Evolutionary conservation across 2,329 filamentous ascomycete genomes (phyloP).

Genomic region (Colletotrichum caudatum): DNA sequence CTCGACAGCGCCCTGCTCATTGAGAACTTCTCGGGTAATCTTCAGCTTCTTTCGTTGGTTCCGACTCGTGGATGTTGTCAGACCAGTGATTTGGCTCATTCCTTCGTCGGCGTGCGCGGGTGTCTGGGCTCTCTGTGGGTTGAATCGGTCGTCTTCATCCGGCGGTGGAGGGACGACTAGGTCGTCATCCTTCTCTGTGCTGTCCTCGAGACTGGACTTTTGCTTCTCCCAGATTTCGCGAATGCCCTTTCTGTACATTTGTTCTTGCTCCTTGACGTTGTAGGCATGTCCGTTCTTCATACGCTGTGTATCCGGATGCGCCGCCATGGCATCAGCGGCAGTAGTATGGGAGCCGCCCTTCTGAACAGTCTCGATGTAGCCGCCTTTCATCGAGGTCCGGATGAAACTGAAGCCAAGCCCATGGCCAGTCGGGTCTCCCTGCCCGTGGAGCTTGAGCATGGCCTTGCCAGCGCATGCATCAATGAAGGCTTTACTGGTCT

Average conservation of each 20-base stretch:
- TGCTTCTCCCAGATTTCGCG: constrained; percentile 93
- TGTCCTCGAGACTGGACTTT: constrained; percentile 80
- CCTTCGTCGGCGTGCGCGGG: constrained; percentile 81
- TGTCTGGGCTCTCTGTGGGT: constrained; percentile 76
- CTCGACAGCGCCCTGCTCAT: constrained; percentile 64
- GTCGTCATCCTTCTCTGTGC: constrained; percentile 74
- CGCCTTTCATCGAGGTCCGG: constrained; percentile 98
- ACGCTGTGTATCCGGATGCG: constrained; percentile 69
- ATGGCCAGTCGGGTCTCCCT: constrained; percentile 93
- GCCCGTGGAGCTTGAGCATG: constrained; percentile 94
- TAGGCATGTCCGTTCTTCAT: constrained; percentile 96
- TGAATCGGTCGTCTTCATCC: constrained; percentile 76
- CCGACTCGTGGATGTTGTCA: constrained; percentile 74
- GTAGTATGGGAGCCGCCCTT: constrained; percentile 68
- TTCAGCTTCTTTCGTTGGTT: constrained; percentile 74
- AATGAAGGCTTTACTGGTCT: constrained; percentile 95
- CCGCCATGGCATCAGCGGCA: constrained; percentile 86
- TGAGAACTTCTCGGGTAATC: constrained; percentile 74
- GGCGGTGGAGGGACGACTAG: constrained; percentile 67
- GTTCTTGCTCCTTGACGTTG: constrained; percentile 95
- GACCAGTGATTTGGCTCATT: constrained; percentile 80
- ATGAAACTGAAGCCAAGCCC: constrained; percentile 97
- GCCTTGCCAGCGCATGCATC: constrained; percentile 94
- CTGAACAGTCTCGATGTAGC: constrained; percentile 85
- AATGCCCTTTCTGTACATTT: constrained; percentile 91